phyloP scores from a whole-genome alignment of 1,139 yeast species.

The Suzukiozyma palmioleophila region DNA sequence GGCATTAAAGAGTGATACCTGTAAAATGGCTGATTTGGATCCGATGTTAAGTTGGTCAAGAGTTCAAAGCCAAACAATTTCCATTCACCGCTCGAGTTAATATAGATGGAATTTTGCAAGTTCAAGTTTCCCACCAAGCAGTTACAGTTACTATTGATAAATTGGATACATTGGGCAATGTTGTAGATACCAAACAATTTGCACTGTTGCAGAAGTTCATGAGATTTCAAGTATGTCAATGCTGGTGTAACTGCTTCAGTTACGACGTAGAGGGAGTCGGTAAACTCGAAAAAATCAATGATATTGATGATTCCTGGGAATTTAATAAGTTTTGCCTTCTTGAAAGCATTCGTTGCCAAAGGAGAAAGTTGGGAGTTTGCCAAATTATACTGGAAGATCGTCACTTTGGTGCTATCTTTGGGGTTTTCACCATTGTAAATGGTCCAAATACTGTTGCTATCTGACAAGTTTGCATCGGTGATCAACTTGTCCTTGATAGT shows the following conservation, averaged over 20 bases:
- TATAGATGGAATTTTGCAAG: slow-evolving; percentile 48
- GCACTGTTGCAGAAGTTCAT: slow-evolving; percentile 27
- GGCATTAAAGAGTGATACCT: slow-evolving; percentile 19
- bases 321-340: slow-evolving; percentile 62
- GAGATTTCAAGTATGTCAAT: slow-evolving; percentile 23
- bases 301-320: slow-evolving; percentile 75
- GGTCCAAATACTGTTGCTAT: slow-evolving; percentile 41
- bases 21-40: slow-evolving; percentile 47
- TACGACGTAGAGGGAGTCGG: slow-evolving; percentile 57
- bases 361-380: slow-evolving; percentile 24
- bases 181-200: slow-evolving; percentile 58
- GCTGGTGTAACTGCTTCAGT: slow-evolving; percentile 78
- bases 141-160: slow-evolving; percentile 59
- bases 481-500: slow-evolving; percentile 43
- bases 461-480: slow-evolving; percentile 20
- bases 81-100: slow-evolving; percentile 75
- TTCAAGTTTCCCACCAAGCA: slow-evolving; percentile 66
- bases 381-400: slow-evolving; percentile 63
- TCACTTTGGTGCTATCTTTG: slow-evolving; percentile 34
- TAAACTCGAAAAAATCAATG: slow-evolving; percentile 68
- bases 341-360: slow-evolving; percentile 61
- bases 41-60: slow-evolving; percentile 48
- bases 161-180: slow-evolving; percentile 52
- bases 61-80: slow-evolving; percentile 80
- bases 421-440: slow-evolving; percentile 46